phyloP scores from a whole-genome alignment of 2,329 filamentous ascomycete species.

The Hawksworthiomyces lignivorus region DNA sequence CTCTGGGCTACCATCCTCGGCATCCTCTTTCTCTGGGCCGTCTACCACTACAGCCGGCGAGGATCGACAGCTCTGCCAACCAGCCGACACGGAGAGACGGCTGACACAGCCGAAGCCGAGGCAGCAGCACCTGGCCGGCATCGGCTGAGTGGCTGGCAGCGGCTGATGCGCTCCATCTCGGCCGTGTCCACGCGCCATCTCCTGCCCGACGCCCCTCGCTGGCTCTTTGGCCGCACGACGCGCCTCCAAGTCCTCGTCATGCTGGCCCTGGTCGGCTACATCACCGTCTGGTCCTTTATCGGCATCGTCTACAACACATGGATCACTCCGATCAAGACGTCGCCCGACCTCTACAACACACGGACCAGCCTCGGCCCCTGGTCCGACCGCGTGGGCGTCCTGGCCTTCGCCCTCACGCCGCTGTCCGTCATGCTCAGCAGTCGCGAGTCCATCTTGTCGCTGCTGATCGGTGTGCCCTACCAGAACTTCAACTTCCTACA shows the following conservation, averaged over 20 bases:
- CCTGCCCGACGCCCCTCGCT: conserved; percentile 57
- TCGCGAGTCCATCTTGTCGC: conserved; percentile 61
- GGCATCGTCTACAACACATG: conserved; percentile 62
- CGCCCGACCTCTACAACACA: conserved; percentile 51
- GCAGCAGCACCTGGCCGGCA: no score
- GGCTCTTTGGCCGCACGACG: conserved; percentile 64
- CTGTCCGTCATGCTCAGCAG: conserved; percentile 60
- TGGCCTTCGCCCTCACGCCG: conserved; percentile 69
- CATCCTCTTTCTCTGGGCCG: conserved; percentile 37
- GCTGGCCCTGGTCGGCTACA: conserved; percentile 49
- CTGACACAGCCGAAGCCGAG: no score
- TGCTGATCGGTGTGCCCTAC: conserved; percentile 66
- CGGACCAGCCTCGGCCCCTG: conserved; percentile 60
- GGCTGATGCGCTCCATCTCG: conserved; percentile 17
- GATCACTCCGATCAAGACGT: conserved; percentile 58
- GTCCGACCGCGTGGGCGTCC: conserved; percentile 59
- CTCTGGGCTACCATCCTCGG: conserved; percentile 40
- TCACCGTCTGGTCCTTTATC: conserved; percentile 61
- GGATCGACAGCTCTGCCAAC: no score
- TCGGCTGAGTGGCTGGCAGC: conserved; percentile 27
- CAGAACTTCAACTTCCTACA: conserved; percentile 73
- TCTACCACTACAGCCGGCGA: no score
- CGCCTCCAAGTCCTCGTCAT: conserved; percentile 60
- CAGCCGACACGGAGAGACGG: no score
- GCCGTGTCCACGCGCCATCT: conserved; percentile 41